These are phyloP conservation scores for Diversispora eburnea DNA, from an alignment of 192 early-diverging fungal genomes.

Conservation along the genomic window DNA sequence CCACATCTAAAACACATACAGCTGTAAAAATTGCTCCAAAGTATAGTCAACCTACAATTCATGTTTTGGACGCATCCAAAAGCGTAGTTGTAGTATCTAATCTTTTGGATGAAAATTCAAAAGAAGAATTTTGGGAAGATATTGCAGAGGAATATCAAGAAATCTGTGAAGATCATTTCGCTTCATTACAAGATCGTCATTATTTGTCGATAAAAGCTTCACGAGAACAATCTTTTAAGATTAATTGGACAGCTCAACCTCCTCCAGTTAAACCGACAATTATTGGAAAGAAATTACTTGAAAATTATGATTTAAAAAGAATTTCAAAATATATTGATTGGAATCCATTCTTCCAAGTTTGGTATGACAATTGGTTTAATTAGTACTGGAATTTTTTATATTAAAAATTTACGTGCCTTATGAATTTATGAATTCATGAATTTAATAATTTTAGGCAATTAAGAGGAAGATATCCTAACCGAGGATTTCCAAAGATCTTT, in stretches of 20 bases:
- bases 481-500: conserved; percentile 96
- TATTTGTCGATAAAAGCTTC: conserved; percentile 73
- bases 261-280: conserved; percentile 77
- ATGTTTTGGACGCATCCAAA: conserved; percentile 88
- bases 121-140: conserved; percentile 87
- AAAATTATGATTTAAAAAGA: conserved; percentile 70
- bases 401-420: no score
- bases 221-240: conserved; percentile 55
- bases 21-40: conserved; percentile 95
- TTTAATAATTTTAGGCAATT: conserved; percentile 74
- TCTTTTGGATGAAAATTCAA: conserved; percentile 70
- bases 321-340: conserved; percentile 90
- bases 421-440: no score
- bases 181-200: conserved; percentile 81
- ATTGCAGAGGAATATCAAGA: conserved; percentile 93
- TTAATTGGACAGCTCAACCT: conserved; percentile 68
- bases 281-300: conserved; percentile 75
- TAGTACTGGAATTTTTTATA: no score
- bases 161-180: conserved; percentile 89
- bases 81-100: conserved; percentile 85
- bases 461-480: conserved; percentile 93
- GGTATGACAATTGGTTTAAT: conserved; percentile 34
- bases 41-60: conserved; percentile 75
- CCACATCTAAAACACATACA: conserved; percentile 94
- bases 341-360: conserved; percentile 99